Evolutionary conservation across 2,329 filamentous ascomycete species (phyloP).

Genomic region (Metarhizium rileyi): DNA sequence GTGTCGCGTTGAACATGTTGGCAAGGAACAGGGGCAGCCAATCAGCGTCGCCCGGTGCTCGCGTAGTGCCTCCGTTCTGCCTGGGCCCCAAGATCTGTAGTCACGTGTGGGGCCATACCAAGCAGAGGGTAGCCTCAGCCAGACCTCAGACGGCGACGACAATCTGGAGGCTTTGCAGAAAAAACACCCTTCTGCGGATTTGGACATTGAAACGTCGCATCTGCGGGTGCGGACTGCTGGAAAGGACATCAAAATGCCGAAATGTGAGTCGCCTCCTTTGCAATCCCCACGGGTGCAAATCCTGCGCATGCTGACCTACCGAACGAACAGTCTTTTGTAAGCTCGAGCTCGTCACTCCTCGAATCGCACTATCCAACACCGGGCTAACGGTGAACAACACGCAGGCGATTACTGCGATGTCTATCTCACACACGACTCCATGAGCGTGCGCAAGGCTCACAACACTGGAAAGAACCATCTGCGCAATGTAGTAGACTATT

Average conservation of each 20-base stretch:
- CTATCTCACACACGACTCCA: constrained; percentile 98
- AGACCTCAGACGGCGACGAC: too few species aligned
- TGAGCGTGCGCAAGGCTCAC: constrained; percentile 98
- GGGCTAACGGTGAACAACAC: too few species aligned
- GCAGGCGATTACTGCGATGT: constrained; percentile 96
- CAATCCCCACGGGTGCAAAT: background rate
- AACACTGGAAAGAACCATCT: constrained; percentile 95
- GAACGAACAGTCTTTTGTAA: constrained; percentile 19
- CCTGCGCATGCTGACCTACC: constrained; percentile 25
- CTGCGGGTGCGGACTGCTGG: background rate
- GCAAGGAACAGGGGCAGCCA: background rate
- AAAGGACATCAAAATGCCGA: constrained; percentile 5
- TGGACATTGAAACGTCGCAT: background rate
- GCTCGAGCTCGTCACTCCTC: background rate
- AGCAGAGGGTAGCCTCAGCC: background rate
- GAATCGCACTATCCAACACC: too few species aligned
- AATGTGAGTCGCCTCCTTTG: constrained; percentile 3
- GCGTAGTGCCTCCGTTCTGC: background rate
- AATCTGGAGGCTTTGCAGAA: too few species aligned
- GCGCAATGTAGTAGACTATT: constrained; percentile 96
- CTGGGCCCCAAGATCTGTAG: background rate
- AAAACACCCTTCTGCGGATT: constrained; percentile 3
- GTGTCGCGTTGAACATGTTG: constrained; percentile 6
- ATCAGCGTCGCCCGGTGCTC: background rate
- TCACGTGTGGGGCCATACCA: background rate